Percentiles rank a stretch among this genome's conserved stretches.
phyloP scores from a whole-genome alignment of 805 yeast genomes.

The Tetrapisispora arboricola region DNA sequence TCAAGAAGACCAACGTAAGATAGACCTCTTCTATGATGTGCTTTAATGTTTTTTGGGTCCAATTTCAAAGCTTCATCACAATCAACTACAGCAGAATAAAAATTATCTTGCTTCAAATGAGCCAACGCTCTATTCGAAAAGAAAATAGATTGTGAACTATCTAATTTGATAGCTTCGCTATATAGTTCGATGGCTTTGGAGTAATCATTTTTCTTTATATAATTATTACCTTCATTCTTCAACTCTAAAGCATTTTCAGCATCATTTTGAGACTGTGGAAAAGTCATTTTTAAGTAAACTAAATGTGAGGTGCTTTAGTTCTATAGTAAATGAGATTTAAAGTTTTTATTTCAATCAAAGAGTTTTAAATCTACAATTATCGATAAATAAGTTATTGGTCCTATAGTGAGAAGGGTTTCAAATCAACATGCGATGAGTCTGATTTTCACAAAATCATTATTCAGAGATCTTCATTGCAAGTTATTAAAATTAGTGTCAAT shows the following conservation, averaged over 20 bases:
- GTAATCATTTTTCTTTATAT: conserved; percentile 55
- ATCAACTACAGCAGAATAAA: conserved; percentile 77
- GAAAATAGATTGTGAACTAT: conserved; percentile 48
- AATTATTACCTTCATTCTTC: conserved; percentile 66
- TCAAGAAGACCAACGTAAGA: conserved; percentile 67
- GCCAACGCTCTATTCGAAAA: conserved; percentile 88
- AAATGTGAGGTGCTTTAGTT: no score
- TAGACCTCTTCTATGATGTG: conserved; percentile 79
- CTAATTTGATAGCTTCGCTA: conserved; percentile 62
- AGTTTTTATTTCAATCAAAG: no score
- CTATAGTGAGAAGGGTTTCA: no score
- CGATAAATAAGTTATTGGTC: no score
- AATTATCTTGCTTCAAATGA: conserved; percentile 73
- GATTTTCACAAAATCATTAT: no score
- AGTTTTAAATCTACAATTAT: no score
- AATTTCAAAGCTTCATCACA: conserved; percentile 59
- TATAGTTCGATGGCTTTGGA: conserved; percentile 60
- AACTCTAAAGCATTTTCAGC: conserved; percentile 35
- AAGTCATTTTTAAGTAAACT: conserved; percentile 3
- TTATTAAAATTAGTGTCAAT: no score
- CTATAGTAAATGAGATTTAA: no score
- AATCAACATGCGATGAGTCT: no score
- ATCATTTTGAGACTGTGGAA: conserved; percentile 15
- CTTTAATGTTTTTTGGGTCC: conserved; percentile 62
- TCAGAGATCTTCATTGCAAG: no score